Conservation (phyloP, 352 stramenopile species). For the Globisporangium middletonii region DNA sequence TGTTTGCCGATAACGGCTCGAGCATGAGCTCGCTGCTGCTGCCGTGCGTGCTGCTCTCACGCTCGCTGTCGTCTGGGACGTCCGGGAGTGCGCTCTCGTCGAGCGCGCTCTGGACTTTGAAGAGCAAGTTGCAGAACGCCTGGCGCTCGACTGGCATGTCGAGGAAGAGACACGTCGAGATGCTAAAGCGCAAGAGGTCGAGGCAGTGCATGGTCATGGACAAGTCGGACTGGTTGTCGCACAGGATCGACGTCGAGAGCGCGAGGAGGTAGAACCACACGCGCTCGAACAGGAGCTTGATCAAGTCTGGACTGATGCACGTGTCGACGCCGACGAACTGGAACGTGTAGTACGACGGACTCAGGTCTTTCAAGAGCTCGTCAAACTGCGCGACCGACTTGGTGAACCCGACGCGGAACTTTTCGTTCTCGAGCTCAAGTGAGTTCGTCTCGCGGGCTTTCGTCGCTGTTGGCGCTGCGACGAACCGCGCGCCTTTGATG, state of each 20-base stretch:
- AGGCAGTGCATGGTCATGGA: conserved; percentile 77
- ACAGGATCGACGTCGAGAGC: conserved; percentile 78
- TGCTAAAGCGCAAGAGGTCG: conserved; percentile 72
- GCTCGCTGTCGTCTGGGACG: background rate
- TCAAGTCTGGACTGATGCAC: conserved; percentile 85
- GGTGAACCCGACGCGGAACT: conserved; percentile 58
- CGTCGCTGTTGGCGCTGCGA: conserved; percentile 23
- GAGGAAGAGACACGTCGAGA: conserved; percentile 81
- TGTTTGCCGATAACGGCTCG: background rate
- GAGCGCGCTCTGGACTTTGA: conserved; percentile 64
- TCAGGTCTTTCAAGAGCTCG: conserved; percentile 83
- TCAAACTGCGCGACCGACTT: conserved; percentile 79
- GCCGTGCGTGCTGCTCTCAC: background rate
- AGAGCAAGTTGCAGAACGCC: conserved; percentile 69
- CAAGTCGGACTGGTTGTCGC: conserved; percentile 70
- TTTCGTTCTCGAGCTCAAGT: conserved; percentile 66
- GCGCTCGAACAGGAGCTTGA: conserved; percentile 89
- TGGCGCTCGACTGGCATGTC: conserved; percentile 70
- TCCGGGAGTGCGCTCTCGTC: conserved; percentile 20
- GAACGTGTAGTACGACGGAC: conserved; percentile 80
- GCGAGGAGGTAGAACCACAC: conserved; percentile 95
- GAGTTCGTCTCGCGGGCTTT: conserved; percentile 38
- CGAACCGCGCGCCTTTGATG: conserved; percentile 68
- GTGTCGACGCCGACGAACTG: conserved; percentile 90
- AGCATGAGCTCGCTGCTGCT: conserved; percentile 3